Conservation (phyloP, 2,329 filamentous ascomycete species). For the Intubia oerlemansii region DNA sequence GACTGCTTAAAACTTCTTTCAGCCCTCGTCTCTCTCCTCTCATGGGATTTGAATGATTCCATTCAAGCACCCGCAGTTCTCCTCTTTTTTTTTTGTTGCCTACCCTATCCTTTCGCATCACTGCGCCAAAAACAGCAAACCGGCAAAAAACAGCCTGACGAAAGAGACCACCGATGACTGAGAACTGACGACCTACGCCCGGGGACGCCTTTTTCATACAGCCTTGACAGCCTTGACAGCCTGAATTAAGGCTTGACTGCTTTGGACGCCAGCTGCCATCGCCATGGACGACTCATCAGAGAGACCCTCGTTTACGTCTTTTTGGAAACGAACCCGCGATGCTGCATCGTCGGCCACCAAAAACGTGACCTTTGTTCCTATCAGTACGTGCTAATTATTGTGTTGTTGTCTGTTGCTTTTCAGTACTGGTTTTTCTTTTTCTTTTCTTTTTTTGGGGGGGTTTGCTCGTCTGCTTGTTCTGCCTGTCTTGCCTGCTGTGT, state of each 20-base stretch:
- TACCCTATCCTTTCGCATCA: too few relatives aligned
- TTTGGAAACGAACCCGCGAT: conserved; percentile 23
- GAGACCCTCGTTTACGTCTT: conserved; percentile 24
- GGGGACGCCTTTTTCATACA: too few relatives aligned
- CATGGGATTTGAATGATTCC: too few relatives aligned
- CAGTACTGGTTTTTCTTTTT: not conserved
- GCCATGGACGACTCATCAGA: not conserved
- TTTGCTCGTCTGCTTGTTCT: not conserved
- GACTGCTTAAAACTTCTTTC: too few relatives aligned
- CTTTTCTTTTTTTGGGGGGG: not conserved
- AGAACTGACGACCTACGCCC: too few relatives aligned
- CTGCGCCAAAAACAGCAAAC: too few relatives aligned
- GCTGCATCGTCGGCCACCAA: conserved; percentile 10
- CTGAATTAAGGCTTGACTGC: not conserved
- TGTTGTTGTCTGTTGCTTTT: conserved; percentile 1
- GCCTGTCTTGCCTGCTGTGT: not conserved
- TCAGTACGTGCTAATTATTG: conserved; percentile 5
- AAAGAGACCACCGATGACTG: too few relatives aligned
- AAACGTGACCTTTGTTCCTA: conserved; percentile 16
- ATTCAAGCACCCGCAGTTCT: too few relatives aligned
- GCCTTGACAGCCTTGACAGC: not conserved
- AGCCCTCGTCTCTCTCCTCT: too few relatives aligned
- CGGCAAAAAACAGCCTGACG: too few relatives aligned
- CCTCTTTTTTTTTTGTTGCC: too few relatives aligned
- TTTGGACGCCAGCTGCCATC: conserved; percentile 2